Evolutionary conservation across 768 basidiomycete genomes (phyloP), one percentile per base, ranked within the genome.

Genomic region (Candolleomyces aberdarensis): DNA sequence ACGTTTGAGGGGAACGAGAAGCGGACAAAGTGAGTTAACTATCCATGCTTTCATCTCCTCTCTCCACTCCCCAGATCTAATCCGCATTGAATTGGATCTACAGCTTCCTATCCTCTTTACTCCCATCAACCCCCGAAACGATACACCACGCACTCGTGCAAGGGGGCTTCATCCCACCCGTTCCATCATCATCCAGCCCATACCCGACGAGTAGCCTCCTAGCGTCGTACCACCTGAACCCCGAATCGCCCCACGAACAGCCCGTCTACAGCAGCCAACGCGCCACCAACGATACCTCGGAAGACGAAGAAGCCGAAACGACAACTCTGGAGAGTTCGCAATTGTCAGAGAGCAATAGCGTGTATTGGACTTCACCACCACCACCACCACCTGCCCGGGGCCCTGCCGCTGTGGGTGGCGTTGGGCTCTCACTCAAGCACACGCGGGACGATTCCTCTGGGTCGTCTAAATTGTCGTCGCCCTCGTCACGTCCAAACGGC

Each of bases 111-210:
- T 83, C 89, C 1, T 85, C 88, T 0, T 81, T 95, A 7, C 81
- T 94, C 10, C 92, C 92, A 3, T 84, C 87, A 41, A 92, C 91
- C 0, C 79, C 84, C 9, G 85, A 88, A 69, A 86, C 83, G 6
- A 83, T 87, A 11, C 83, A 87, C 51, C 85, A 89, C 68, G 83
- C 89, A 26, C 79, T 92, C 20, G 77, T 81, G 0, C 86, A 87
- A 72, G 88, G 89, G 46, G 90, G 89, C 1, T 76, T 76, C 61
- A 44, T 66, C n/a, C 20, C 55, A 11, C 36, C 29, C 3, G 26
- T 26, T 26, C 26, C 26, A 26, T 26, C 26, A 3, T 17, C 43
- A 54, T 49, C 59, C 57, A 13, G 54, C 56, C 48, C 44, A 17
- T 47, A 49, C 43, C 44, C 62, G 54, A 51, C 48, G n/a, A 32